Percentiles rank a stretch among this genome's conserved stretches.
Conservation (phyloP, 2,329 filamentous ascomycete species). For the Lasiodiplodia gonubiensis region DNA sequence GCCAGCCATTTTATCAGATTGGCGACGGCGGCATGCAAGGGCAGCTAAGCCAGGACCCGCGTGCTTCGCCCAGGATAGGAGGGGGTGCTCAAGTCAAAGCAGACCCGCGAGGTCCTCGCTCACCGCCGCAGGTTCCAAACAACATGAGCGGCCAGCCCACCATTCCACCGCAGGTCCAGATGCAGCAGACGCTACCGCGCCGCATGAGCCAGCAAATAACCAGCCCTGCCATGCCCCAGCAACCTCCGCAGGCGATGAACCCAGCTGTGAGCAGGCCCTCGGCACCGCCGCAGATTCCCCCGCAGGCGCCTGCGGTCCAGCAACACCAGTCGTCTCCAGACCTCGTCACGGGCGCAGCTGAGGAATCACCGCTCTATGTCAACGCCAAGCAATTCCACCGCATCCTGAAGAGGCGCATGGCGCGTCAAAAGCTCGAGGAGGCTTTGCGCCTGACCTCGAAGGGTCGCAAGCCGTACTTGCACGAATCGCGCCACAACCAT, state of each 20-base stretch:
- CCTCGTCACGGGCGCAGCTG: slow-evolving; percentile 71
- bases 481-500: slow-evolving; percentile 97
- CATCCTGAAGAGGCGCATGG: slow-evolving; percentile 91
- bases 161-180: slow-evolving; percentile 47
- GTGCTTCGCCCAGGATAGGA: slow-evolving; percentile 77
- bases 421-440: slow-evolving; percentile 91
- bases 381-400: slow-evolving; percentile 99
- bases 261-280: slow-evolving; percentile 62
- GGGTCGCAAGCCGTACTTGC: slow-evolving; percentile 93
- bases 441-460: slow-evolving; percentile 90
- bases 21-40: slow-evolving; percentile 70
- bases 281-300: slow-evolving; percentile 54
- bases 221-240: slow-evolving; percentile 61
- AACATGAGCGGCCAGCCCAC: slow-evolving; percentile 54
- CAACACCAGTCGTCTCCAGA: slow-evolving; percentile 80
- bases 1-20: slow-evolving; percentile 76
- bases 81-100: slow-evolving; percentile 70
- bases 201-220: slow-evolving; percentile 50
- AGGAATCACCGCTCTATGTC: slow-evolving; percentile 95
- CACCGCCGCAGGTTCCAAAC: slow-evolving; percentile 72
- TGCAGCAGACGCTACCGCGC: slow-evolving; percentile 46
- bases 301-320: slow-evolving; percentile 66
- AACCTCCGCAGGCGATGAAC: slow-evolving; percentile 76
- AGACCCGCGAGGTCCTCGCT: slow-evolving; percentile 73
- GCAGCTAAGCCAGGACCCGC: slow-evolving; percentile 60